Base-by-base conservation (phyloP, 345 rosid species). In the Erysimum cheiranthoides region DNA sequence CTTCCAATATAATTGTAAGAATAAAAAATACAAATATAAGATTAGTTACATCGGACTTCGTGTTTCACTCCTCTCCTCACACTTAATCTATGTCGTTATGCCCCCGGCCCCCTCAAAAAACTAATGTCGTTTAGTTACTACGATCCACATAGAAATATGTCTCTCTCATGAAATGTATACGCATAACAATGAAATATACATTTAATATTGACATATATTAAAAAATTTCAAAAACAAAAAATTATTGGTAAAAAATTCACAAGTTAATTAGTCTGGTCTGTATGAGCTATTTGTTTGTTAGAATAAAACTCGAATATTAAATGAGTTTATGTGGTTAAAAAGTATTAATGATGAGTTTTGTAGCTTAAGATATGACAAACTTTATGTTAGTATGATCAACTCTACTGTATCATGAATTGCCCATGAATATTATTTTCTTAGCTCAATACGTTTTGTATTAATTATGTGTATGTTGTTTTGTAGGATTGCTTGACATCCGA, bases 21-120 rank as follows among this genome's bases (percentile, higher is more conserved):
- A n/a, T n/a, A n/a, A n/a, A n/a, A n/a, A n/a, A n/a, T n/a, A n/a
- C 25, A 21, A 21, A 21, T 65, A 57, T 18, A 31, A 51, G 13
- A 32, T 61, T 76, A 32, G 58, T 52, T 52, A 2, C 11, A 32
- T 16, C 40, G 31, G 62, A 12, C 52, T 61, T 46, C 60, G 67
- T 46, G 25, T 49, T 75, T n/a, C 35, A 18, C 10, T 67, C 38
- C 35, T 30, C 68, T 67, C 67, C 73, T 51, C 62, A 51, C 25
- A 68, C 62, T 61, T 31, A 30, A 51, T 68, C 54, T 14, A 9
- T 50, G 31, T 30, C 47, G 53, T 32, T 53, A 30, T 53, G 32
- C 27, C 6, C 4, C 5, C 8, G 4, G 8, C 7, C 16, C 7
- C 31, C 31, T n/a, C 1, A 25, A 10, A 27, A 52, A 18, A 52